Base-by-base conservation (phyloP, 768 basidiomycete species). In the Auriculariales sp. region DNA sequence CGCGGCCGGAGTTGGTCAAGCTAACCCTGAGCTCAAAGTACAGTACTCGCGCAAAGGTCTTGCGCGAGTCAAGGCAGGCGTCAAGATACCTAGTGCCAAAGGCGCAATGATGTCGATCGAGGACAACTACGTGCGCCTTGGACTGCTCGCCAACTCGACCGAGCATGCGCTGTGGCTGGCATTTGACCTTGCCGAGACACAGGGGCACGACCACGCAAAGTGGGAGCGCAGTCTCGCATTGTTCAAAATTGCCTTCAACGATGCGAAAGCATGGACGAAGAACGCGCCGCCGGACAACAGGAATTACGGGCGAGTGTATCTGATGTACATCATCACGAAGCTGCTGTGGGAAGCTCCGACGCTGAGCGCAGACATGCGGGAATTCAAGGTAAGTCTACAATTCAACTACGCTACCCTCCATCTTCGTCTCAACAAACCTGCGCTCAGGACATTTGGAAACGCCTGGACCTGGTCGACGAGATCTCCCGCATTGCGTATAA, bases 21-120 rank as follows among this genome's bases (percentile, higher is more conserved):
- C 63, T 32, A 25, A 44, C 39, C 12, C 19, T 15, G 39, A 44
- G 19, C 22, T 24, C 22, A 44, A 44, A 19, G 14, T 44, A 19
- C 22, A 44, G 39, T 22, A 24, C 39, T 44, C 39, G 39, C 39
- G 39, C 5, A 44, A 44, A 24, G 39, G 39, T 25, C 39, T 44
- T 5, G 19, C 39, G 39, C 19, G 39, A 7, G 39, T 19, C 10
- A 64, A 68, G 4, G 66, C 69, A 17, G 79, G 76, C 1, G 64
- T 83, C 24, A 71, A 1, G 74, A 77, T 53, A 81, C 82, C 67
- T 76, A 82, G 56, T 80, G 80, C 1, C 53, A 82, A 56, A 79
- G 76, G 57, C 74, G 76, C 64, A 69, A 68, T 52, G 58, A 66
- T 9, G 36, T 14, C 46, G 24, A 25, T 32, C 14, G 29, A 70